phyloP scores from a whole-genome alignment of 2,329 filamentous ascomycete species.

The Claviceps sp. region DNA sequence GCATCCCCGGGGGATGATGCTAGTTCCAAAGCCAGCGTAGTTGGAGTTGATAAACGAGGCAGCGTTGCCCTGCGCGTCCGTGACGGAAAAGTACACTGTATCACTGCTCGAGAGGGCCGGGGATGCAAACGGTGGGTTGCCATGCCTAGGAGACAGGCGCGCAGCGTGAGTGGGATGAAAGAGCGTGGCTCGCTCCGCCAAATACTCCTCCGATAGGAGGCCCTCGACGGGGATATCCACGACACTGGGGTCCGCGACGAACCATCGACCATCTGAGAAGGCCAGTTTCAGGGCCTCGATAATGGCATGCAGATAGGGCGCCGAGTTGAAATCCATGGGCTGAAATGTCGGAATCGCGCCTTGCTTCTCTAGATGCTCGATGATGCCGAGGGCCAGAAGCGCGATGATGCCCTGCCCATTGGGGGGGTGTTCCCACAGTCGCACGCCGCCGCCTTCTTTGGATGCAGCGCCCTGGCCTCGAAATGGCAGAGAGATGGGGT shows the following conservation, averaged over 20 bases:
- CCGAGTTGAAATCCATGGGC: constrained; percentile 64
- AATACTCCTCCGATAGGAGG: constrained; percentile 61
- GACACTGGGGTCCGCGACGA: constrained; percentile 69
- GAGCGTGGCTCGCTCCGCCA: constrained; percentile 52
- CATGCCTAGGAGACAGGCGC: constrained; percentile 40
- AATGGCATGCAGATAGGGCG: constrained; percentile 69
- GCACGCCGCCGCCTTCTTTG: constrained; percentile 46
- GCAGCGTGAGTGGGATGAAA: constrained; percentile 48
- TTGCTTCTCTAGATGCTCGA: constrained; percentile 68
- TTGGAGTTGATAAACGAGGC: constrained; percentile 96
- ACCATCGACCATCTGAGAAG: constrained; percentile 86
- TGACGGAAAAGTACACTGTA: constrained; percentile 85
- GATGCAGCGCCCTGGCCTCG: constrained; percentile 41
- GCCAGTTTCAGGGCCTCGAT: constrained; percentile 81
- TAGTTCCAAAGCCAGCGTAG: constrained; percentile 78
- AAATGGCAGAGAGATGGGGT: constrained; percentile 74
- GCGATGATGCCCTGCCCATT: constrained; percentile 95
- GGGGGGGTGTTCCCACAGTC: constrained; percentile 93
- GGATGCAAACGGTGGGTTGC: constrained; percentile 37
- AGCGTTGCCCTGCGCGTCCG: constrained; percentile 72
- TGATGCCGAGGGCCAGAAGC: constrained; percentile 82
- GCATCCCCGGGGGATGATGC: constrained; percentile 71
- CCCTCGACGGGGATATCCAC: constrained; percentile 52
- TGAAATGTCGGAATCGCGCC: constrained; percentile 62
- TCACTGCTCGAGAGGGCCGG: constrained; percentile 78